Conservation (phyloP, 225 moss, liverwort and hornwort species). For the Polytrichum formosum region DNA sequence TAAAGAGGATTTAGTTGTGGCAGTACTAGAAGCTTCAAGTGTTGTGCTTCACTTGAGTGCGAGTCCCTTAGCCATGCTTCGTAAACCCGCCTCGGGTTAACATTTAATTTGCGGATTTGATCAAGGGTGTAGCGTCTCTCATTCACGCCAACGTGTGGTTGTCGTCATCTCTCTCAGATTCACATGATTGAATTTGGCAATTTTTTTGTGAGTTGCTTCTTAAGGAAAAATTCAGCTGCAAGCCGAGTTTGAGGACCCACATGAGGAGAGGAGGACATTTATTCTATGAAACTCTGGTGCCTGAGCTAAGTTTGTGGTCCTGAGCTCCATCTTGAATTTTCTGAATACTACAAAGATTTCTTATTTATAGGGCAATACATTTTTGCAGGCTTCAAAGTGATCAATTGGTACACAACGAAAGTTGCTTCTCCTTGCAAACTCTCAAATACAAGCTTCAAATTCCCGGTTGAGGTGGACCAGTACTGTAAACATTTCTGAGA, state of each 20-base stretch:
- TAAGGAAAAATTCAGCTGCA: neutral
- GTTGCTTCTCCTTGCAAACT: neutral
- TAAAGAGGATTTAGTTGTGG: neutral
- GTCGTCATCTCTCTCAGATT: neutral
- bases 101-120: neutral
- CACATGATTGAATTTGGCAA: neutral
- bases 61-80: neutral
- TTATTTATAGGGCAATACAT: neutral
- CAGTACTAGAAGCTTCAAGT: neutral
- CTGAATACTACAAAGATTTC: neutral
- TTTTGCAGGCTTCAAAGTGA: neutral
- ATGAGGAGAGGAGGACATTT: neutral
- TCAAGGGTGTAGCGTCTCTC: neutral
- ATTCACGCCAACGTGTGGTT: neutral
- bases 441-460: neutral
- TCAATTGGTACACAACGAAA: neutral
- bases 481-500: neutral
- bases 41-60: neutral
- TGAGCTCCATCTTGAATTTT: neutral
- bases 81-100: neutral
- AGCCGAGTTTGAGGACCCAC: neutral
- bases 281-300: neutral
- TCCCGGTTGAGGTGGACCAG: neutral
- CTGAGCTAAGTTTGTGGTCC: neutral
- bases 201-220: neutral